These are phyloP conservation scores for Albugo candida DNA, from an alignment of 352 stramenopile genomes.

Conservation along the genomic window DNA sequence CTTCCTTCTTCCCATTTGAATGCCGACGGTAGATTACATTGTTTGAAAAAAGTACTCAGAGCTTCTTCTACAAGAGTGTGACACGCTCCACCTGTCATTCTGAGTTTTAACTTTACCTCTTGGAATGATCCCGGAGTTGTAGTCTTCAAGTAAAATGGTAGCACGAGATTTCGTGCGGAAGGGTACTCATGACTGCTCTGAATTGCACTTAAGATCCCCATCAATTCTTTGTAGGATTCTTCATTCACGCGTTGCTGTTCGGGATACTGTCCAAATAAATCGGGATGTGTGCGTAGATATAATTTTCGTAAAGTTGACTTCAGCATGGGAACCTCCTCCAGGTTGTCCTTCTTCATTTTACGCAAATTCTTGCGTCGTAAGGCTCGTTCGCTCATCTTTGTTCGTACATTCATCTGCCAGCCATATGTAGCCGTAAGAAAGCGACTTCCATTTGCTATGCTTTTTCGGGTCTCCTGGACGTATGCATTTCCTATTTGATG, in stretches of 20 bases:
- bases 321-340: conserved; percentile 28
- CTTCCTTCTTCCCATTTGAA: conserved; percentile 58
- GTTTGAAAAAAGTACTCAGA: conserved; percentile 42
- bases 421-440: too few relatives aligned
- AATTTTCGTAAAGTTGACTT: conserved; percentile 66
- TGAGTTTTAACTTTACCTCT: conserved; percentile 34
- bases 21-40: conserved; percentile 32
- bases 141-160: conserved; percentile 58
- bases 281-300: conserved; percentile 60
- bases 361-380: conserved; percentile 53
- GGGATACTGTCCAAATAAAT: conserved; percentile 56
- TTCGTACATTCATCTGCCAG: conserved; percentile 14
- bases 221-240: conserved; percentile 59
- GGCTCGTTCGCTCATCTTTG: conserved; percentile 49
- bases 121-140: conserved; percentile 45
- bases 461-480: too few relatives aligned
- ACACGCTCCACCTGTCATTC: conserved; percentile 52
- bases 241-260: conserved; percentile 41
- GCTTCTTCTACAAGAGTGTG: conserved; percentile 60
- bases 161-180: conserved; percentile 37
- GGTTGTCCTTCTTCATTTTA: conserved; percentile 49
- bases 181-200: conserved; percentile 63
- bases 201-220: conserved; percentile 64
- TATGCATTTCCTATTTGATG: too few relatives aligned
- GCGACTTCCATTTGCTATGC: too few relatives aligned